These are phyloP conservation scores for Xylaria sp. DNA, from an alignment of 2,329 filamentous ascomycete genomes.

Conservation along the genomic window DNA sequence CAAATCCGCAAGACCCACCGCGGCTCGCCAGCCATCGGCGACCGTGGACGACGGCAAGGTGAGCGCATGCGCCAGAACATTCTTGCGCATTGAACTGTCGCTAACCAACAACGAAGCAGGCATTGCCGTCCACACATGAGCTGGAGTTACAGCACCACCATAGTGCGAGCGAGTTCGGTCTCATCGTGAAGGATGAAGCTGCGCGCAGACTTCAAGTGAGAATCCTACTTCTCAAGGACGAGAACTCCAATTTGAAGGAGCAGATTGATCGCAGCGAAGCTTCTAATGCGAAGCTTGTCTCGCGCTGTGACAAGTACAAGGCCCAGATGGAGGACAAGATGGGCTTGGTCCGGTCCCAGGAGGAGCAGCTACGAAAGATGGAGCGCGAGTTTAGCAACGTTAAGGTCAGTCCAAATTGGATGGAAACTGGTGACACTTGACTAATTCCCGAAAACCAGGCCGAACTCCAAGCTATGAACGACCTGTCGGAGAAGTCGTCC, in stretches of 20 bases:
- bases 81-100: background rate
- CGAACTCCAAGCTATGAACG: slow-evolving; percentile 65
- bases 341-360: slow-evolving; percentile 41
- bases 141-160: slow-evolving; percentile 68
- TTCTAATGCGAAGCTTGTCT: slow-evolving; percentile 30
- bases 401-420: slow-evolving; percentile 35
- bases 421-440: background rate
- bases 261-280: slow-evolving; percentile 43
- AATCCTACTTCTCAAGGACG: slow-evolving; percentile 65
- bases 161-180: slow-evolving; percentile 57
- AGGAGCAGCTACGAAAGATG: slow-evolving; percentile 45
- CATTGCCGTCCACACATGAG: slow-evolving; percentile 42
- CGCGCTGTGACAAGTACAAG: slow-evolving; percentile 37
- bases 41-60: slow-evolving; percentile 38
- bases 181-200: slow-evolving; percentile 70
- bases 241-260: slow-evolving; percentile 63
- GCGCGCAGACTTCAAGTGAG: slow-evolving; percentile 64
- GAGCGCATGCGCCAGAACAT: slow-evolving; percentile 2
- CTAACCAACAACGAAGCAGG: slow-evolving; percentile 32
- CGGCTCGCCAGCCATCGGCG: slow-evolving; percentile 28
- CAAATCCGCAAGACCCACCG: slow-evolving; percentile 26
- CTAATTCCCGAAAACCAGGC: slow-evolving; percentile 44
- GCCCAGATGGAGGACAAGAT: slow-evolving; percentile 41
- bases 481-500: slow-evolving; percentile 61
- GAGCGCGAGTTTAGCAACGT: slow-evolving; percentile 44